Evolutionary conservation across 176 grass and related monocot species (phyloP).

Genomic region (Pharus latifolius): DNA sequence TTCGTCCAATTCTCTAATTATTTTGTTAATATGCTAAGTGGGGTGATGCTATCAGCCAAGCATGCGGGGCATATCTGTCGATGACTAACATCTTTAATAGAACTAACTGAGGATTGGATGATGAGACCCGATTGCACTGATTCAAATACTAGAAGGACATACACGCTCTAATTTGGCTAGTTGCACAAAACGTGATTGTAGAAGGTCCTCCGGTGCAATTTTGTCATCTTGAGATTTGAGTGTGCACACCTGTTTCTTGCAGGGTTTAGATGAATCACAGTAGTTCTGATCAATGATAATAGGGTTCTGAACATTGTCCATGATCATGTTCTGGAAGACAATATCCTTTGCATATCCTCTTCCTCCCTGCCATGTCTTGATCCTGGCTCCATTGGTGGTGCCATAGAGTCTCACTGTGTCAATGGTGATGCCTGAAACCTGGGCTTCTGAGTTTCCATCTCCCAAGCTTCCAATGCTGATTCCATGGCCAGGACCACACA

Average conservation of each 20-base stretch:
- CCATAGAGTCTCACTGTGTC: slow-evolving; percentile 9
- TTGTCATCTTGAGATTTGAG: neutral
- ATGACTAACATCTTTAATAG: too few relatives aligned
- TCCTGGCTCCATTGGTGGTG: slow-evolving; percentile 49
- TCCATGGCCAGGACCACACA: slow-evolving; percentile 17
- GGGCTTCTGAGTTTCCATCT: slow-evolving; percentile 17
- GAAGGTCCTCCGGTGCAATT: too few relatives aligned
- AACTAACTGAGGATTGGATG: too few relatives aligned
- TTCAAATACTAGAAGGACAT: too few relatives aligned
- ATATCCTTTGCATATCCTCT: slow-evolving; percentile 47
- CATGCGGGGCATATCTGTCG: too few relatives aligned
- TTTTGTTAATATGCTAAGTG: too few relatives aligned
- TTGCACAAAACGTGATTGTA: too few relatives aligned
- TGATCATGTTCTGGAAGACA: slow-evolving; percentile 42
- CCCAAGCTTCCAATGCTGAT: slow-evolving; percentile 71
- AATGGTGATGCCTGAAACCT: slow-evolving; percentile 32
- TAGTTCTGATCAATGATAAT: slow-evolving; percentile 62
- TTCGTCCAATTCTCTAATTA: too few relatives aligned
- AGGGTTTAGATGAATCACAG: slow-evolving; percentile 21
- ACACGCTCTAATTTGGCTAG: too few relatives aligned
- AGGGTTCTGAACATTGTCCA: slow-evolving; percentile 44
- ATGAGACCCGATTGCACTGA: too few relatives aligned
- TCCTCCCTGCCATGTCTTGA: slow-evolving; percentile 53
- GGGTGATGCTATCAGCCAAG: too few relatives aligned
- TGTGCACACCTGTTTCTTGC: slow-evolving; percentile 22